phyloP scores from a whole-genome alignment of 495 filamentous ascomycete genomes.

The Daldinia vernicosa region DNA sequence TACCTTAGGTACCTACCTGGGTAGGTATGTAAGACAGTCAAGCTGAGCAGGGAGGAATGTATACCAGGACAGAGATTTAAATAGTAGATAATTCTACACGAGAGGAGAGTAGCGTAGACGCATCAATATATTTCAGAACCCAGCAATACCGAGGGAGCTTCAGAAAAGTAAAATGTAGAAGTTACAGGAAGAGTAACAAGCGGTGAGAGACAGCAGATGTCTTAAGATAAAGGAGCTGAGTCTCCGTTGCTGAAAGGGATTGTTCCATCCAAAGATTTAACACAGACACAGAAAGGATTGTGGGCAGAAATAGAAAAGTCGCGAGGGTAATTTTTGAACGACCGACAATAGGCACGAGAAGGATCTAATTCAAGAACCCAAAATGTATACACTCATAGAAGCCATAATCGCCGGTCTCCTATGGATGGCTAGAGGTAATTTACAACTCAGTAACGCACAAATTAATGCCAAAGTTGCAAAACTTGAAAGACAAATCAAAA shows the following conservation, averaged over 20 bases:
- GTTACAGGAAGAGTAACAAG: conserved; percentile 3
- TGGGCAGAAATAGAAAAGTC: too few relatives aligned
- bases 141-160: not conserved
- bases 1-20: too few relatives aligned
- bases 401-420: conserved; percentile 1
- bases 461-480: not conserved
- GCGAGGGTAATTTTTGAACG: not conserved
- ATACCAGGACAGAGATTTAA: not conserved
- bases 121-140: not conserved
- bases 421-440: not conserved
- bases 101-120: not conserved
- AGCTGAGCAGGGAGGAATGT: not conserved
- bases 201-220: conserved; percentile 5
- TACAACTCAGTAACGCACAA: not conserved
- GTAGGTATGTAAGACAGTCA: too few relatives aligned
- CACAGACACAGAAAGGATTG: too few relatives aligned
- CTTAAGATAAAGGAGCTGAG: conserved; percentile 23
- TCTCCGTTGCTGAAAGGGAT: not conserved
- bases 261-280: too few relatives aligned
- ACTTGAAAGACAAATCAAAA: not conserved
- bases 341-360: not conserved
- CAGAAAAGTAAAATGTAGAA: conserved; percentile 14
- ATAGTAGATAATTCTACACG: not conserved
- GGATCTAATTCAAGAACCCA: not conserved
- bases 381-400: conserved; percentile 19